phyloP scores from a whole-genome alignment of 2,329 filamentous ascomycete genomes.

The Diaporthe vaccinii region DNA sequence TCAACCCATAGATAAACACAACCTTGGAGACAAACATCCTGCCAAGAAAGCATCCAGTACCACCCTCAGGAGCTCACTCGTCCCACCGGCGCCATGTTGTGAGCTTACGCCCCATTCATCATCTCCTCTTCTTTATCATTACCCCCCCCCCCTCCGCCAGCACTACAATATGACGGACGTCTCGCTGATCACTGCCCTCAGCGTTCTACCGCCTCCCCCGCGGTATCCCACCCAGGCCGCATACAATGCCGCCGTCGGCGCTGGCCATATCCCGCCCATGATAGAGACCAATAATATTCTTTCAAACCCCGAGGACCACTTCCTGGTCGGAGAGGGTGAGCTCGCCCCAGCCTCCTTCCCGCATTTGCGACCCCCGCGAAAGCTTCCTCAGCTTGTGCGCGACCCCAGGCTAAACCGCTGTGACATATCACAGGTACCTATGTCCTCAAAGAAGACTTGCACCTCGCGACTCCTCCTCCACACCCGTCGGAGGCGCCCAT shows the following conservation, averaged over 20 bases:
- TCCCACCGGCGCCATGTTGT: constrained; percentile 38
- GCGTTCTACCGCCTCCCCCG: constrained; percentile 87
- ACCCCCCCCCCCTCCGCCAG: background rate
- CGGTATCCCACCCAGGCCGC: constrained; percentile 83
- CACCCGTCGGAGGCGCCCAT: constrained; percentile 94
- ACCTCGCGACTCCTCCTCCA: constrained; percentile 92
- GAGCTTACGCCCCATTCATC: constrained; percentile 24
- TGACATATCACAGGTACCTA: constrained; percentile 77
- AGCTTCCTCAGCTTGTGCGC: background rate
- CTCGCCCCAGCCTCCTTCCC: background rate
- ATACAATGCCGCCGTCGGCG: constrained; percentile 79
- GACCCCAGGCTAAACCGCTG: constrained; percentile 21
- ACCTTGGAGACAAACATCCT: constrained; percentile 30
- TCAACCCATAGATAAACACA: constrained; percentile 29
- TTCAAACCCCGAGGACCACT: constrained; percentile 86
- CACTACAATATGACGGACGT: constrained; percentile 39
- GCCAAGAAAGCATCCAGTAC: constrained; percentile 25
- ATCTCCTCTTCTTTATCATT: background rate
- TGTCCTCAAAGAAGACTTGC: constrained; percentile 88
- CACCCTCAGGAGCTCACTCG: constrained; percentile 23
- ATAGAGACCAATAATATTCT: constrained; percentile 96
- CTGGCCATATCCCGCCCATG: constrained; percentile 78
- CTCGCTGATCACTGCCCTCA: constrained; percentile 52
- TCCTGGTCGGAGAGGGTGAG: constrained; percentile 92
- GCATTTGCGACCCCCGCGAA: background rate